Base-by-base conservation (phyloP, 2,329 filamentous ascomycete species). In the Penicillium sp. region DNA sequence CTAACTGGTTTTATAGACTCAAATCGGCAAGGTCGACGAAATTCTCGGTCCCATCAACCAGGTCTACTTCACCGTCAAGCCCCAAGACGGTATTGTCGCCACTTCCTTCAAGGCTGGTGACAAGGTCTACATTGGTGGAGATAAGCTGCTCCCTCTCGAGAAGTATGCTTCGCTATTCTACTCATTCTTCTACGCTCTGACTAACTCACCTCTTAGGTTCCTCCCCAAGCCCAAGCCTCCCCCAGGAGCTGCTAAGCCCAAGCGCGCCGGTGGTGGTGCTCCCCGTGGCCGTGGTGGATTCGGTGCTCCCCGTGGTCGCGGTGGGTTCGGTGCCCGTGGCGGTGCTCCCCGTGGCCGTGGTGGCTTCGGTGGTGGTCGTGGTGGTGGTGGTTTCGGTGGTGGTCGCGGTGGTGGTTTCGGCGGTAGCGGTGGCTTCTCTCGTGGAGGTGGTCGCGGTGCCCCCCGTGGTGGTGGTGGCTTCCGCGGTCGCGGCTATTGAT, bases 41-140 rank as follows among this genome's bases (percentile, higher is more conserved):
- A 90, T 99, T 67, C 88, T 99, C 68, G 94, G 94, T 57, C 93
- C 94, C 63, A 90, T 99, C 78, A 97, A 96, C 83, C 89, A 97
- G 79, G 91, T 97, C 71, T 96, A 89, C 83, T 99, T 99, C 83
- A 97, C 93, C 71, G 89, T 99, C 78, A 97, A 97, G 82, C 93
- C 93, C 54, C 88, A 91, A 75, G 93, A 97, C 75, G 94, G 94
- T 69, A 97, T 99, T 76, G 90, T 96, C 78, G 92, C 94, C 61
- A 86, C 88, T 59, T 94, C 90, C 41, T 99, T 97, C 87, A 96
- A 97, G 82, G 80, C 88, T 62, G 94, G 94, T 74, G 94, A 97
- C 83, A 96, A 96, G 81, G 96, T 99, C 80, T 99, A 88, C 82
- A 96, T 97, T 73, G 90, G 89, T 68, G 86, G 88, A 71, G 94